A percentile compares a stretch with the other conserved stretches of the same genome.
phyloP scores from a whole-genome alignment of 1,139 yeast genomes.

The Sugiyamaella grinbergsii region DNA sequence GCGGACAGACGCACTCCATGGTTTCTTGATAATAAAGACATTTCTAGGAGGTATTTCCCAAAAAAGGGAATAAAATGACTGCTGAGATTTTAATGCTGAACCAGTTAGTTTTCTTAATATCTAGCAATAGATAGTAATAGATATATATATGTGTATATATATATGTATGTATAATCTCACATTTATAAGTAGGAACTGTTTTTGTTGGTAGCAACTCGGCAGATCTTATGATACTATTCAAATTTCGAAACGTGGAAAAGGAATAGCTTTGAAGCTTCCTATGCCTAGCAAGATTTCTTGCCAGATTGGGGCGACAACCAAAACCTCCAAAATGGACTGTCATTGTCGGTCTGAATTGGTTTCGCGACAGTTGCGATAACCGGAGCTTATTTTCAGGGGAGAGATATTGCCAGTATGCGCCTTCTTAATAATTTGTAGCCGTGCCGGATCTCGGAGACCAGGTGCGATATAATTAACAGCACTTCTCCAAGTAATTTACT shows the following conservation, averaged over 20 bases:
- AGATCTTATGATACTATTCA: conserved; percentile 3
- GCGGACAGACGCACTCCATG: conserved; percentile 68
- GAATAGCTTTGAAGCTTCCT: background rate
- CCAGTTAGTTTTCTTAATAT: background rate
- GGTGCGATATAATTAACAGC: too few species aligned
- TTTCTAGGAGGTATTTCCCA: conserved; percentile 55
- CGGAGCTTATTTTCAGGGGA: conserved; percentile 8
- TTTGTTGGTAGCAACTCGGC: conserved; percentile 24
- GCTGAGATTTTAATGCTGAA: conserved; percentile 14
- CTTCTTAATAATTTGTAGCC: background rate
- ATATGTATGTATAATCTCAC: conserved; percentile 7
- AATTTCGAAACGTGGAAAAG: conserved; percentile 6
- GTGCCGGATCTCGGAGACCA: background rate
- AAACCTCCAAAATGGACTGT: background rate
- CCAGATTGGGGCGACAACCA: background rate
- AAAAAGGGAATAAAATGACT: conserved; percentile 30
- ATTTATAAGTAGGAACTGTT: conserved; percentile 26
- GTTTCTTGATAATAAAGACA: conserved; percentile 79
- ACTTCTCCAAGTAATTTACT: too few species aligned
- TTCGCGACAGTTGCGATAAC: background rate
- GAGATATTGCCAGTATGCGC: background rate
- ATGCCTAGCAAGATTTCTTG: background rate
- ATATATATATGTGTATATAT: too few species aligned
- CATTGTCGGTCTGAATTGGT: too few species aligned
- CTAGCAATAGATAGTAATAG: background rate